Percentiles rank a stretch among this genome's conserved stretches.
Evolutionary conservation across 805 yeast genomes (phyloP).

Genomic region (Starmerella apis): DNA sequence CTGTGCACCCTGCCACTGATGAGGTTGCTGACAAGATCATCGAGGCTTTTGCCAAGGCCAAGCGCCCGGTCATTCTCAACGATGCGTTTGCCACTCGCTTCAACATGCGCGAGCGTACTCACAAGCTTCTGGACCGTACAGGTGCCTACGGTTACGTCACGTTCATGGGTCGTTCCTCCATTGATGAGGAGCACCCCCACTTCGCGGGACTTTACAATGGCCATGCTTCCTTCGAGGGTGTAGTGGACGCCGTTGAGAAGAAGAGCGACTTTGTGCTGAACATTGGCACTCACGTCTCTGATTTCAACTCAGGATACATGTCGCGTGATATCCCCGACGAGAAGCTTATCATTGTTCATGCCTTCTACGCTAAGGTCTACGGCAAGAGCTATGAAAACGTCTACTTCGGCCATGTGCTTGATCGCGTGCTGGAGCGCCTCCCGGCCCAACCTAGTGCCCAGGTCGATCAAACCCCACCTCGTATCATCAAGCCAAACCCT

Average conservation of each 20-base stretch:
- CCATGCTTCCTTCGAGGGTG: slow-evolving; percentile 40
- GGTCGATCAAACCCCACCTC: slow-evolving; percentile 21
- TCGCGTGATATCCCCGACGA: slow-evolving; percentile 39
- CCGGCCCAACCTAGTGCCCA: slow-evolving; percentile 29
- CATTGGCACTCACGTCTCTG: slow-evolving; percentile 59
- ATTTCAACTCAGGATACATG: slow-evolving; percentile 60
- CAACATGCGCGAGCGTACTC: slow-evolving; percentile 32
- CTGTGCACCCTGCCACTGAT: slow-evolving; percentile 28
- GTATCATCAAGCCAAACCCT: slow-evolving; percentile 24
- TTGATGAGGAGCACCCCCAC: slow-evolving; percentile 57
- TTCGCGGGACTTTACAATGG: slow-evolving; percentile 72
- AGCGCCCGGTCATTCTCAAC: slow-evolving; percentile 55
- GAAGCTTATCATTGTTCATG: slow-evolving; percentile 42
- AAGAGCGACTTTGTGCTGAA: slow-evolving; percentile 56
- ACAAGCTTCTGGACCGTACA: slow-evolving; percentile 42
- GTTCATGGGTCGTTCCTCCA: slow-evolving; percentile 57
- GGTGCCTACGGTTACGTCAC: slow-evolving; percentile 50
- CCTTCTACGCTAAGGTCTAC: slow-evolving; percentile 44
- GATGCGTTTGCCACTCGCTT: slow-evolving; percentile 59
- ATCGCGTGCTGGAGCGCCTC: slow-evolving; percentile 35
- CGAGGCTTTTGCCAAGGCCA: slow-evolving; percentile 41
- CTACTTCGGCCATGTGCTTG: slow-evolving; percentile 44
- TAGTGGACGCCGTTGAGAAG: slow-evolving; percentile 39
- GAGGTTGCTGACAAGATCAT: slow-evolving; percentile 40
- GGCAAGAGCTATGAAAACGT: slow-evolving; percentile 35